These are phyloP conservation scores for Aegilops umbellulata DNA, from an alignment of 176 grass and related monocot genomes.

Conservation along the genomic window DNA sequence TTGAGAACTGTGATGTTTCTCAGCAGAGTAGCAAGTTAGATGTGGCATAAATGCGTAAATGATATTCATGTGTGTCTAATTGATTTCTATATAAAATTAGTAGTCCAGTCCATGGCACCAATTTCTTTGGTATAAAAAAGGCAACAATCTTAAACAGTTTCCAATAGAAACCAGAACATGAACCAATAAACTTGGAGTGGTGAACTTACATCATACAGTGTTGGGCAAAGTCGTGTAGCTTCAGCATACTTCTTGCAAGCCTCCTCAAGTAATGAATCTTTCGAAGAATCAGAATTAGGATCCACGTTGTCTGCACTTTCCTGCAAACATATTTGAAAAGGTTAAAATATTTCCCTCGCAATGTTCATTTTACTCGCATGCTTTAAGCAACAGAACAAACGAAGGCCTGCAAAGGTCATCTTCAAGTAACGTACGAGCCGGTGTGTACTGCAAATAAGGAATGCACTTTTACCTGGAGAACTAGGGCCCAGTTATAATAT, in stretches of 20 bases:
- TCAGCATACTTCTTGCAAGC: constrained; percentile 87
- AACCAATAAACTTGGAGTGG: not conserved
- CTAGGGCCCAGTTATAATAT: constrained; percentile 82
- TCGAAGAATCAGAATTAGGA: constrained; percentile 58
- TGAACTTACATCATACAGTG: constrained; percentile 73
- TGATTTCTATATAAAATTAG: not conserved
- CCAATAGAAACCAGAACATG: not conserved
- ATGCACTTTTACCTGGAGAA: constrained; percentile 57
- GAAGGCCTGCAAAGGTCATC: not conserved
- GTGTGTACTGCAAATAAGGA: not conserved
- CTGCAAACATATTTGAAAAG: constrained; percentile 41
- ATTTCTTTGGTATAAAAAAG: not conserved
- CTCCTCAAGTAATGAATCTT: constrained; percentile 85
- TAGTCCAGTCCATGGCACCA: not conserved
- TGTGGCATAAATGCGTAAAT: not conserved
- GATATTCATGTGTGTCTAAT: not conserved
- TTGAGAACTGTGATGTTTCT: not conserved
- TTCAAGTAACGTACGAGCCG: not conserved
- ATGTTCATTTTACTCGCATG: not conserved
- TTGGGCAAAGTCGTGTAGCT: constrained; percentile 68
- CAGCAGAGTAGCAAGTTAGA: not conserved
- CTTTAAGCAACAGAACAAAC: constrained; percentile 3
- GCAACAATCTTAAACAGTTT: not conserved
- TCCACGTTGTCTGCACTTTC: constrained; percentile 82
- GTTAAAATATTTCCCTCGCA: not conserved